Evolutionary conservation across 768 basidiomycete species (phyloP), one percentile per base, ranked within the genome.

Genomic region (Boletus insuetus): DNA sequence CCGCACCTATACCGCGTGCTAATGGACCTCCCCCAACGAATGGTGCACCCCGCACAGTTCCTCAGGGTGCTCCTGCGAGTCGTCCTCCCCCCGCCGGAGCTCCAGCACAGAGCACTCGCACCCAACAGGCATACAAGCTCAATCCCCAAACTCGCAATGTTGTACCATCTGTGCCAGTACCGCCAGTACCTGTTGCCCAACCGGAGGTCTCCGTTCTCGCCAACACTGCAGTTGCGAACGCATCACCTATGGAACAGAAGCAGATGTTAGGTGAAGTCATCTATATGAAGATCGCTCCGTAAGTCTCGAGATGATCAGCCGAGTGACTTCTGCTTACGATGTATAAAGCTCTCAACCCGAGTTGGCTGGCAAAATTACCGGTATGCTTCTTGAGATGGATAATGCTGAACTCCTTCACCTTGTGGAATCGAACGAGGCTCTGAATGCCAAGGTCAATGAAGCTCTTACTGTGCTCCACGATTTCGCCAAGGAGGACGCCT

Each of bases 381-480:
- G 94, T 53, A 98, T 98, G 95, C 79, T 98, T 68, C 84, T 98
- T 60, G 95, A 99, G 84, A 98, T 99, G 96, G 95, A 98, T 73
- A 96, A 96, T 76, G 69, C 80, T 46, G 97, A 98, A 75, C 81
- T 99, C 48, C 76, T 98, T 29, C 87, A 91, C 75, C 83, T 99
- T 47, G 75, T 98, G 64, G 94, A 96, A 57, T 76, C 84, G 51
- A 76, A 78, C 20, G 91, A 93, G 11, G 84, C 94, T 41, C 84
- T 99, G 80, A 83, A 83, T 67, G 76, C 79, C 74, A 99, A 99
- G 82, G 89, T 97, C 61, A 84, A 82, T 56, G 96, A 98, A 79
- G 96, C 96, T 32, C 81, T 98, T 58, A 70, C 79, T 54, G 95
- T 98, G 46, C 80, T 98, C 51, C 86, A 90, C 53, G 94, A 97